A percentile compares a stretch with the other conserved stretches of the same genome.
Evolutionary conservation across 2,329 filamentous ascomycete species (phyloP).

Genomic region (Pseudogymnoascus sp.): DNA sequence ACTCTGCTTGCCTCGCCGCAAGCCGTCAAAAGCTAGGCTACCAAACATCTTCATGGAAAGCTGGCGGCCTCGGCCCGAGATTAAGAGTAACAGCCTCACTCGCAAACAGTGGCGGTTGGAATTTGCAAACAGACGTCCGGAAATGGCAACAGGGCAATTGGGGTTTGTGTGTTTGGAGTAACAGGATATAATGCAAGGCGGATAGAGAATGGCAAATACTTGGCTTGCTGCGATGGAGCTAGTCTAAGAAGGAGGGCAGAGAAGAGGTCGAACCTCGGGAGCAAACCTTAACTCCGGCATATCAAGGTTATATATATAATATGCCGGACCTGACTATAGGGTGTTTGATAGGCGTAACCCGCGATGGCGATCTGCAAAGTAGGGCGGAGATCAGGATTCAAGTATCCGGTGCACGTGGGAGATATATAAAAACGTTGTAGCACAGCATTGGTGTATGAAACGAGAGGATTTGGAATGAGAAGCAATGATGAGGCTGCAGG

Average conservation of each 20-base stretch:
- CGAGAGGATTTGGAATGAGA: background rate
- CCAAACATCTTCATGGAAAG: constrained; percentile 1
- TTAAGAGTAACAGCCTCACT: background rate
- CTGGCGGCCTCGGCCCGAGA: background rate
- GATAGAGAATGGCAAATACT: background rate
- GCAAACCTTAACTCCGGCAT: background rate
- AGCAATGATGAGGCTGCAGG: background rate
- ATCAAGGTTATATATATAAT: background rate
- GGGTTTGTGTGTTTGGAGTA: background rate
- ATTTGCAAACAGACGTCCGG: background rate
- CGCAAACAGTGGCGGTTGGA: background rate
- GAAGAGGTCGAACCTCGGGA: background rate
- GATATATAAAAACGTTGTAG: background rate
- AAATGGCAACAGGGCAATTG: background rate
- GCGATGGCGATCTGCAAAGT: background rate
- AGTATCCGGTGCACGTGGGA: background rate
- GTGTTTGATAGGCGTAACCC: background rate
- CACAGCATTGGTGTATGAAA: background rate
- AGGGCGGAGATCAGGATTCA: background rate
- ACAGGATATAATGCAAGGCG: background rate
- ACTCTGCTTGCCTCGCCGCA: background rate
- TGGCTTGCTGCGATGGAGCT: background rate
- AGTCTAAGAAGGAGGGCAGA: background rate
- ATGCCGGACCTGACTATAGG: background rate
- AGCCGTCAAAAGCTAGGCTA: background rate